A percentile compares a stretch with the other conserved stretches of the same genome.
phyloP scores from a whole-genome alignment of 2,329 filamentous ascomycete species.

The Cladophialophora carrionii region DNA sequence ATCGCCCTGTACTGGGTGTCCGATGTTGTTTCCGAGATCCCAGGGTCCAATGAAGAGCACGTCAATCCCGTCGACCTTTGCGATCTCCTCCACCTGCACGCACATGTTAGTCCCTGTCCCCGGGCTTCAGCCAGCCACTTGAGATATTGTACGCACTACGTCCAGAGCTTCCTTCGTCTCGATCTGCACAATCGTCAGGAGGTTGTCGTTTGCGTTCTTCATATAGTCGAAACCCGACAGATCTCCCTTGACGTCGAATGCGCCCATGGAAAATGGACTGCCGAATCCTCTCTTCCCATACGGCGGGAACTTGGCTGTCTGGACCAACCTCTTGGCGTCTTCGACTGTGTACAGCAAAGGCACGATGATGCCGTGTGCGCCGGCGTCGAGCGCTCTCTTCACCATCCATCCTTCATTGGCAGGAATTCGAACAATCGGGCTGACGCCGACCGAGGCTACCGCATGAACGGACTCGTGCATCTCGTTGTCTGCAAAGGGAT shows the following conservation, averaged over 20 bases:
- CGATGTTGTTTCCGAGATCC: conserved; percentile 62
- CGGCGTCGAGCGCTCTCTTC: conserved; percentile 63
- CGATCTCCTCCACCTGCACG: conserved; percentile 53
- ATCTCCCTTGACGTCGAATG: conserved; percentile 47
- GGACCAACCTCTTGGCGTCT: conserved; percentile 57
- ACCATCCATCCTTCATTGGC: conserved; percentile 66
- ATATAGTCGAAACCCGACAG: conserved; percentile 53
- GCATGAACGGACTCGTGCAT: conserved; percentile 61
- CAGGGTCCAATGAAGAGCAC: conserved; percentile 59
- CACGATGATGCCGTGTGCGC: conserved; percentile 62
- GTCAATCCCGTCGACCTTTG: conserved; percentile 57
- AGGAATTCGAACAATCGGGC: conserved; percentile 54
- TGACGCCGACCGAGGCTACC: conserved; percentile 48
- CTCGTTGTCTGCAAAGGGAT: conserved; percentile 39
- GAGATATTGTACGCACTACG: conserved; percentile 38
- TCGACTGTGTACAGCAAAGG: conserved; percentile 58
- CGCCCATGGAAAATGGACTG: conserved; percentile 57
- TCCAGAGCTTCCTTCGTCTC: conserved; percentile 49
- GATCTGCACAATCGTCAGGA: conserved; percentile 55
- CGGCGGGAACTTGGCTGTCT: conserved; percentile 61
- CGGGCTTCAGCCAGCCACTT: no score
- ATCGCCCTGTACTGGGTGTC: conserved; percentile 53
- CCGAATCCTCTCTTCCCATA: conserved; percentile 60
- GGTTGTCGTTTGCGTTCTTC: conserved; percentile 58
- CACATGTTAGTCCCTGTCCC: conserved; percentile 11